A percentile compares a stretch with the other conserved stretches of the same genome.
Conservation (phyloP, 176 grass and related monocot species). For the Oryza meyeriana region DNA sequence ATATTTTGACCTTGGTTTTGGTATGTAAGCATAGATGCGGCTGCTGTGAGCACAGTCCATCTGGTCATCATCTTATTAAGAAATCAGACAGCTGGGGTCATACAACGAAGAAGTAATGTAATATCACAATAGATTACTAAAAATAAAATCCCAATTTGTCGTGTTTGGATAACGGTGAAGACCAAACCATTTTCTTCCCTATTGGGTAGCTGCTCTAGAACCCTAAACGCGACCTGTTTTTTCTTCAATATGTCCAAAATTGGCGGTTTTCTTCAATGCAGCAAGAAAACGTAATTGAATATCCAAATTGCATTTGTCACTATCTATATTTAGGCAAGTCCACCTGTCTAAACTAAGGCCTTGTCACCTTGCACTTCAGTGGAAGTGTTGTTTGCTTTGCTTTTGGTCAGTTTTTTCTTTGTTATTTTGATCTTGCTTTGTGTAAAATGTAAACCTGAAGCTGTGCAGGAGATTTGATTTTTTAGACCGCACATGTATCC, state of each 20-base stretch:
- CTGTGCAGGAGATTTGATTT: neutral
- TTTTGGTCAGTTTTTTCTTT: neutral
- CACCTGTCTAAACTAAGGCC: neutral
- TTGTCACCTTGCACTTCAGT: neutral
- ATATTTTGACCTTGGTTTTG: slow-evolving; percentile 30
- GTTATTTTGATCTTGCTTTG: neutral
- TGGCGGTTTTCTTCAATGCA: slow-evolving; percentile 7
- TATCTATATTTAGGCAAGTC: neutral
- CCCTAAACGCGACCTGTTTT: neutral
- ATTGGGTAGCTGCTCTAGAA: neutral
- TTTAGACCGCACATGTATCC: neutral
- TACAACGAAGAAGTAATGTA: neutral
- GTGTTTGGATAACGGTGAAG: neutral
- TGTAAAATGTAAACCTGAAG: neutral
- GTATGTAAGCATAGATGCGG: neutral
- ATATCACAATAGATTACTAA: neutral
- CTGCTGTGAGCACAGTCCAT: neutral
- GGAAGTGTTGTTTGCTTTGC: neutral
- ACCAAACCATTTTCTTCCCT: neutral
- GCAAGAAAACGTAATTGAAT: neutral
- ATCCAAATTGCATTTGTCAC: neutral
- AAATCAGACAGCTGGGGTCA: neutral
- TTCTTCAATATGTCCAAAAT: neutral
- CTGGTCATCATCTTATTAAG: slow-evolving; percentile 3
- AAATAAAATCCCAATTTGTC: neutral